phyloP scores from a whole-genome alignment of 768 basidiomycete species.

The Boletus vinaceobasis region DNA sequence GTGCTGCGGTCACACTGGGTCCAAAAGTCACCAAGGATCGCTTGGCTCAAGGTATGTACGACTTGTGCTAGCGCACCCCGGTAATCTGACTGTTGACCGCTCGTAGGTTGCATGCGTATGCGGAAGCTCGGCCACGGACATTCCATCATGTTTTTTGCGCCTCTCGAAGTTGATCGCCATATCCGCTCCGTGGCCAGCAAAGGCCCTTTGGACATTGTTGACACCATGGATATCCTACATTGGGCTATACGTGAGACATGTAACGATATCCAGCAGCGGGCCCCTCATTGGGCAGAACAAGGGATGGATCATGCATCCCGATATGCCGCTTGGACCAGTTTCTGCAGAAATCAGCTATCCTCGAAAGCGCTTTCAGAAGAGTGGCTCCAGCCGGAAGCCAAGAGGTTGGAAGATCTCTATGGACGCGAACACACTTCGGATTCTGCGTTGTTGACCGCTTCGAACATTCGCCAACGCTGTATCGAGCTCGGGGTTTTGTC shows the following conservation, averaged over 20 bases:
- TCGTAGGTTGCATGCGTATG: constrained; percentile 54
- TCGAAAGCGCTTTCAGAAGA: constrained; percentile 1
- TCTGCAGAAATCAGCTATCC: background rate
- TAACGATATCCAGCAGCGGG: constrained; percentile 35
- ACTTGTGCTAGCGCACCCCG: background rate
- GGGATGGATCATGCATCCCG: constrained; percentile 37
- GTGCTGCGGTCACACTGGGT: constrained; percentile 38
- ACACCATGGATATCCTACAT: constrained; percentile 36
- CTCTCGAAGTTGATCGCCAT: constrained; percentile 40
- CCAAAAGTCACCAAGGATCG: constrained; percentile 39
- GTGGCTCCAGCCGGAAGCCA: constrained; percentile 43
- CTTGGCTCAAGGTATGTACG: constrained; percentile 31
- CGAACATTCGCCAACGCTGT: constrained; percentile 16
- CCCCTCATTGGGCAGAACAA: constrained; percentile 45
- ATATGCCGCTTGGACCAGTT: constrained; percentile 20
- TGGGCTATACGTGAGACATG: constrained; percentile 49
- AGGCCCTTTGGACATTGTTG: background rate
- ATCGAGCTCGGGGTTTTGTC: constrained; percentile 14
- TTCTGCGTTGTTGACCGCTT: background rate
- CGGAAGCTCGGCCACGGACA: constrained; percentile 47
- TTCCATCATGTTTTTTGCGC: constrained; percentile 47
- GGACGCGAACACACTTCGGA: background rate
- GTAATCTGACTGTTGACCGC: background rate
- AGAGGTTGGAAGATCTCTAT: constrained; percentile 37
- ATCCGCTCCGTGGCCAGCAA: constrained; percentile 33